Base-by-base conservation (phyloP, 2,329 filamentous ascomycete genomes). In the Fusarium haematococcum region DNA sequence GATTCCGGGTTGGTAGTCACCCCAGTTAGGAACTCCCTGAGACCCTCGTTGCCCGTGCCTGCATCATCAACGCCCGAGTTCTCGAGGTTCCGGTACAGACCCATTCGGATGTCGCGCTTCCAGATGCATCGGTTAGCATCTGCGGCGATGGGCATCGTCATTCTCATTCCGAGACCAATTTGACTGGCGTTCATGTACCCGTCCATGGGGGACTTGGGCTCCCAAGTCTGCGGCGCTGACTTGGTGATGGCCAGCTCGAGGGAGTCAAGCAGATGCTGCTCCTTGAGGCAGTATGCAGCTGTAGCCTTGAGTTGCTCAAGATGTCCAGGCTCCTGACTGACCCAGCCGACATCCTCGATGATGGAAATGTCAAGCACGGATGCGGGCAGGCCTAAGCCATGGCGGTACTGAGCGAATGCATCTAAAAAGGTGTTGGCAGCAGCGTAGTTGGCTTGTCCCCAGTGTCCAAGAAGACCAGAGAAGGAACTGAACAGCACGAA, bases 351-450 rank as follows among this genome's bases (percentile, higher is more conserved):
- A 20, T 43, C 39, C 39, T 20, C n/a, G 3, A 43, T 43, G n/a
- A 43, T 43, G 39, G 39, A 43, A 43, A 43, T 43, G n/a, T 43
- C 39, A 39, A 39, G 16, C 37, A 39, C 18, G 9, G 37, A 39
- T 39, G 37, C 37, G 8, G 37, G 37, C 8, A 85, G 76, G 2
- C 82, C 82, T 6, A 71, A 72, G 1, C 62, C 54, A 4, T 79
- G 76, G 4, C 85, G 81, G 54, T 82, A 83, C 6, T 80, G 79
- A 7, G 79, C 81, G 33, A 86, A 80, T 2, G 80, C 76, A 37
- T 85, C 81, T 41, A 85, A 74, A 73, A 82, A 87, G 11, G 80
- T 78, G 68, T 85, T 86, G 7, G 79, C 84, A 0, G 83, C 81
- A 6, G 80, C 75, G 68, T 87, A 87, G 70, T 84, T 85, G 63